Base-by-base conservation (phyloP, 2,329 filamentous ascomycete genomes). In the Talaromyces verruculosus region DNA sequence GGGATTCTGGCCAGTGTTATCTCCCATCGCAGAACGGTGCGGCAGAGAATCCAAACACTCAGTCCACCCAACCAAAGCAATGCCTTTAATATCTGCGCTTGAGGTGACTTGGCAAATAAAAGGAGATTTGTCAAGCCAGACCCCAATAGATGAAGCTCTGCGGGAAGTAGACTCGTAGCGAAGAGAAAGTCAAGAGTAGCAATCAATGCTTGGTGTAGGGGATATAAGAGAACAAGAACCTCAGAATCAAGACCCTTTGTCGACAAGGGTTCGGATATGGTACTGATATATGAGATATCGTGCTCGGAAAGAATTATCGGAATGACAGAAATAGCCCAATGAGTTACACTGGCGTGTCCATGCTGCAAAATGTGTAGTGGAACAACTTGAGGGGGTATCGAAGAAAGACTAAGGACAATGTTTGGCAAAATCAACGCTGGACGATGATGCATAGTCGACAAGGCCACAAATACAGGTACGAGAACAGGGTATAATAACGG, bases 91-190 rank as follows among this genome's bases (percentile, higher is more conserved):
- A 96, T 93, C 69, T 92, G 84, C 17, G 89, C 87, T 78, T 98
- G 95, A 0, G 94, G 91, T 0, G 93, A 95, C 6, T 82, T 81
- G 0, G 93, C 88, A 67, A 96, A 85, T 1, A 97, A 76, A 0
- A 96, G 81, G 15, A 97, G 80, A 72, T 96, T 92, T 72, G 97
- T 89, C 15, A 99, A 83, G 1, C 88, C 88, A 45, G 91, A 87
- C 0, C 94, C 94, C 17, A 98, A 85, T 10, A 99, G 83, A 72
- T 97, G 92, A 49, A 97, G 84, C 77, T 99, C 95, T 5, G 95
- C 89, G 1, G 90, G 86, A 61, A 98, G 83, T 49, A 98, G 84
- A 77, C 93, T 97, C 1, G 93, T 96, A 0, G 92, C 94, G 1
- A 93, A 94, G 68, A 98, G 84, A 74, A 91, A 89, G 72, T 91